Conservation (phyloP, 225 moss, liverwort and hornwort genomes). For the Rhytidiadelphus loreus region DNA sequence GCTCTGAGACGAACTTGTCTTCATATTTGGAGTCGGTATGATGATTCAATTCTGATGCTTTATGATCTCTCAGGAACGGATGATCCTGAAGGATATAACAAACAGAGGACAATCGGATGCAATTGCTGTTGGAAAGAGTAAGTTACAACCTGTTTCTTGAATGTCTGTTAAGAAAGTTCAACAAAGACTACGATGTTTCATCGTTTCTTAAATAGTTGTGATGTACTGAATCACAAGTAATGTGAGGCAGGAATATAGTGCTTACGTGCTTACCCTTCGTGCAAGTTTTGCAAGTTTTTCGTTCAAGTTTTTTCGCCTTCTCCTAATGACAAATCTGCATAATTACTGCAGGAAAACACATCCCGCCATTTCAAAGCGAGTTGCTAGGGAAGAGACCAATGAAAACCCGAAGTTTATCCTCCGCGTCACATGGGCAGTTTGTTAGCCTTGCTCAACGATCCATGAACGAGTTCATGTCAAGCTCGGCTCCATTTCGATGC, state of each 20-base stretch:
- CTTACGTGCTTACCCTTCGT: neutral
- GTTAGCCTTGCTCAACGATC: constrained; percentile 31
- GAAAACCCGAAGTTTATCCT: constrained; percentile 11
- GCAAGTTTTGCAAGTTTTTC: neutral
- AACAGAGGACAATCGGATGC: constrained; percentile 9
- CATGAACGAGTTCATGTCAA: constrained; percentile 36
- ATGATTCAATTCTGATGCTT: neutral
- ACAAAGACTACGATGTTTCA: neutral
- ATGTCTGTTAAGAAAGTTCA: neutral
- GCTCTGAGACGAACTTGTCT: neutral
- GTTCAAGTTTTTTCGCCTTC: neutral
- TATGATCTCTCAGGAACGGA: constrained; percentile 4
- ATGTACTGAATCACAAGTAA: neutral
- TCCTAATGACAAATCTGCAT: neutral
- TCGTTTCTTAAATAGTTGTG: neutral
- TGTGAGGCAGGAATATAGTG: neutral
- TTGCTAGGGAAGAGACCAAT: constrained; percentile 6
- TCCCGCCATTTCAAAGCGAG: constrained; percentile 3
- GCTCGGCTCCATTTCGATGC: constrained; percentile 34
- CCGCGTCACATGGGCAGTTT: constrained; percentile 13
- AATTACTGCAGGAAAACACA: constrained; percentile 19
- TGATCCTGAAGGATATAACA: constrained; percentile 6
- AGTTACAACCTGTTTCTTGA: neutral
- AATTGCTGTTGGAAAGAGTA: constrained; percentile 34
- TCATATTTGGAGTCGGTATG: neutral